Conservation (phyloP, 805 yeast species). For the Kodamaea laetipori region DNA sequence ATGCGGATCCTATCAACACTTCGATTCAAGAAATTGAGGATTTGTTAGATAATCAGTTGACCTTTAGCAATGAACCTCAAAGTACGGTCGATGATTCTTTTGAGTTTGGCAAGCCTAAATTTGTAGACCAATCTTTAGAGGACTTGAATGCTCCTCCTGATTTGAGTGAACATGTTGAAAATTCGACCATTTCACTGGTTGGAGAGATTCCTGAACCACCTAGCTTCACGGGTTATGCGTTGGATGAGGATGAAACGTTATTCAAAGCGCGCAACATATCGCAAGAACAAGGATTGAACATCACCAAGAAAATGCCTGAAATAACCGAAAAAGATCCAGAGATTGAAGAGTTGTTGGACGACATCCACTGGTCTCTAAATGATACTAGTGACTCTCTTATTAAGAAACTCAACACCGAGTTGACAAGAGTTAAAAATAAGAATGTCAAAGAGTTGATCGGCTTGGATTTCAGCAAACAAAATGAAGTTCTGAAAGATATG, state of each 20-base stretch:
- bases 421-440: conserved; percentile 61
- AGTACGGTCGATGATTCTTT: conserved; percentile 9
- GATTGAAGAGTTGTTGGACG: conserved; percentile 70
- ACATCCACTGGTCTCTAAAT: conserved; percentile 70
- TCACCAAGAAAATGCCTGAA: conserved; percentile 14
- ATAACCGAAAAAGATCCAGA: conserved; percentile 41
- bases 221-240: conserved; percentile 6
- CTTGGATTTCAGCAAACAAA: conserved; percentile 38
- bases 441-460: conserved; percentile 52
- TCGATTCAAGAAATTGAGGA: conserved; percentile 45
- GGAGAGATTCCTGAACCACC: conserved; percentile 7
- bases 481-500: conserved; percentile 35
- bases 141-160: conserved; percentile 8
- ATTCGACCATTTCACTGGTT: conserved; percentile 3
- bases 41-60: conserved; percentile 30
- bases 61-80: background rate
- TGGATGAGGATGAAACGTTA: conserved; percentile 18
- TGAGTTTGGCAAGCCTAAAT: conserved; percentile 7
- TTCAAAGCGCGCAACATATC: conserved; percentile 11
- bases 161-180: conserved; percentile 5
- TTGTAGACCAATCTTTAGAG: conserved; percentile 2
- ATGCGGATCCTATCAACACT: conserved; percentile 25
- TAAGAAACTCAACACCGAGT: conserved; percentile 57
- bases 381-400: conserved; percentile 65
- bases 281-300: conserved; percentile 18